These are phyloP conservation scores for Gelatoporia subvermispora DNA, from an alignment of 768 basidiomycete genomes.

Conservation along the genomic window DNA sequence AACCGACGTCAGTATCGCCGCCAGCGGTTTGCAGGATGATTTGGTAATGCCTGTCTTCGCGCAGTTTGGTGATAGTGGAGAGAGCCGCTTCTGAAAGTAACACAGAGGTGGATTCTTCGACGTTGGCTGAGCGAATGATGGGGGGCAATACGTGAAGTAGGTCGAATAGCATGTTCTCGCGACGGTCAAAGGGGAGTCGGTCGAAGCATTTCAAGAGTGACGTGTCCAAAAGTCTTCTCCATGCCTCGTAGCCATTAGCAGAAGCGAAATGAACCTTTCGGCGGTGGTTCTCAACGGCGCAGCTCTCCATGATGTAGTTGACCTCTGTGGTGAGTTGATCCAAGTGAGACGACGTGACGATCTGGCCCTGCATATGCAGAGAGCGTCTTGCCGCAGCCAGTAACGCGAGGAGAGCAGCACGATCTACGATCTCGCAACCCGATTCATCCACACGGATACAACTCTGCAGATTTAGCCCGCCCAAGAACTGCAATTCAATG, in stretches of 20 bases:
- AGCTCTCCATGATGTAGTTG: conserved; percentile 74
- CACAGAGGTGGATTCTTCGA: conserved; percentile 71
- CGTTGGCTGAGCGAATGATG: conserved; percentile 57
- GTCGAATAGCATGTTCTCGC: conserved; percentile 89
- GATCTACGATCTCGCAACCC: conserved; percentile 83
- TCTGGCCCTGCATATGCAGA: conserved; percentile 62
- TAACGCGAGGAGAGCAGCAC: conserved; percentile 64
- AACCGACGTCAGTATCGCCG: conserved; percentile 57
- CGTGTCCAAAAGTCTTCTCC: conserved; percentile 82
- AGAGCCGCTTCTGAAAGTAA: conserved; percentile 79
- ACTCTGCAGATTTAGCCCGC: conserved; percentile 59
- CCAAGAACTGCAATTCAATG: conserved; percentile 59
- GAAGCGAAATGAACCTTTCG: conserved; percentile 73
- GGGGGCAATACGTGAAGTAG: conserved; percentile 77
- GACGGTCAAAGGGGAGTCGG: conserved; percentile 72
- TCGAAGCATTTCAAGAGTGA: conserved; percentile 83
- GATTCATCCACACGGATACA: conserved; percentile 63
- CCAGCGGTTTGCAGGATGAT: conserved; percentile 60
- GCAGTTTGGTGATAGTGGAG: conserved; percentile 81
- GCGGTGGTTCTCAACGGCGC: conserved; percentile 84
- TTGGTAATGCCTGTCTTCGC: conserved; percentile 75
- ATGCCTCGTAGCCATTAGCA: conserved; percentile 69
- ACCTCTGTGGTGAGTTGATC: conserved; percentile 69
- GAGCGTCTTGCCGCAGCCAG: conserved; percentile 54
- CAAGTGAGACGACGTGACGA: conserved; percentile 56